A percentile compares a stretch with the other conserved stretches of the same genome.
phyloP scores from a whole-genome alignment of 768 basidiomycete species.

The Flagelloscypha sp. region DNA sequence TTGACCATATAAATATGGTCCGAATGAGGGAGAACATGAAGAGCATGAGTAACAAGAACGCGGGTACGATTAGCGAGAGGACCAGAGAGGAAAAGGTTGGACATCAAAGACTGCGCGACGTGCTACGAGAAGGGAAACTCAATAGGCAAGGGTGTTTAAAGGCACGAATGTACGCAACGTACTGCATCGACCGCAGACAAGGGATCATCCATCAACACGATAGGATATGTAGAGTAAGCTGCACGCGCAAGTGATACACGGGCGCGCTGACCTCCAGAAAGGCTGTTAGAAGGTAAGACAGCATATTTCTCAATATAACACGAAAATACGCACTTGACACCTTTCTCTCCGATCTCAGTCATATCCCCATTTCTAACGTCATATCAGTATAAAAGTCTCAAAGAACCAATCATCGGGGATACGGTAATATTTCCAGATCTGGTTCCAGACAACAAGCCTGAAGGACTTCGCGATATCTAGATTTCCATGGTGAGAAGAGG shows the following conservation, averaged over 20 bases:
- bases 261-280: no score
- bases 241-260: not conserved
- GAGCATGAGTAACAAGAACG: constrained; percentile 26
- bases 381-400: no score
- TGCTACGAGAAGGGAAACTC: no score
- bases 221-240: not conserved
- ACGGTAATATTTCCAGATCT: constrained; percentile 45
- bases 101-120: constrained; percentile 31
- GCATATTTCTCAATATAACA: no score
- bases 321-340: constrained; percentile 40
- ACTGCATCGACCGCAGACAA: constrained; percentile 45
- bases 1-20: constrained; percentile 30
- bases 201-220: constrained; percentile 39
- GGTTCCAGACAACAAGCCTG: constrained; percentile 39
- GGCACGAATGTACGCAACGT: no score
- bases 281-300: no score
- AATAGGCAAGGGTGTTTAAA: no score
- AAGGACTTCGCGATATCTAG: constrained; percentile 30
- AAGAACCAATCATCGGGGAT: no score
- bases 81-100: constrained; percentile 25
- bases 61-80: constrained; percentile 23
- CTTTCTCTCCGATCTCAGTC: constrained; percentile 45
- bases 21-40: constrained; percentile 19
- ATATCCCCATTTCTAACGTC: constrained; percentile 35
- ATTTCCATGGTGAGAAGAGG: not conserved